These are phyloP conservation scores for Tilletia walkeri DNA, from an alignment of 1,284 basidiomycete species.

Conservation along the genomic window DNA sequence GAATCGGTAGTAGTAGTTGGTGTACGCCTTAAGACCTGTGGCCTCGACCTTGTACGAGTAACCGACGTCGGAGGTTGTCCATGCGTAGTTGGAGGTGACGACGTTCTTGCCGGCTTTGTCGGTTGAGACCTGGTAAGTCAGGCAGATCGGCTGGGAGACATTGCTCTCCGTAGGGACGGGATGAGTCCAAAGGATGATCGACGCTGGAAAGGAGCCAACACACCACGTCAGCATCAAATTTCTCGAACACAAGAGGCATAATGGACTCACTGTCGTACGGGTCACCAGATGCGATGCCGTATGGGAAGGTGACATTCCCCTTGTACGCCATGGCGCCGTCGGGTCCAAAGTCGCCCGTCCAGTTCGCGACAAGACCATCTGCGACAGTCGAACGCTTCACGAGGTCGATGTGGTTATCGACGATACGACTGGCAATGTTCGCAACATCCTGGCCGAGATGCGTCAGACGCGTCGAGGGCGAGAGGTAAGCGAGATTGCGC, in stretches of 20 bases:
- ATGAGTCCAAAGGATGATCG: constrained; percentile 66
- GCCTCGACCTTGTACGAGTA: constrained; percentile 66
- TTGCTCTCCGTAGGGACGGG: constrained; percentile 31
- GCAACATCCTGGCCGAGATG: constrained; percentile 35
- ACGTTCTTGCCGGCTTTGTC: constrained; percentile 56
- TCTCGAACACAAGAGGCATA: neutral
- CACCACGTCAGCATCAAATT: neutral
- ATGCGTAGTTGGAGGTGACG: constrained; percentile 62
- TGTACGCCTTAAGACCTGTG: constrained; percentile 62
- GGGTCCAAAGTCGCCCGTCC: constrained; percentile 29
- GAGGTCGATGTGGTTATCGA: constrained; percentile 23
- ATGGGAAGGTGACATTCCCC: constrained; percentile 48
- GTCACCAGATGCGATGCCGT: constrained; percentile 63
- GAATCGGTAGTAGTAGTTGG: constrained; percentile 66
- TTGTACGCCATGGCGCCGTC: constrained; percentile 37
- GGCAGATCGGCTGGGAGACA: constrained; percentile 64
- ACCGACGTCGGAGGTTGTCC: constrained; percentile 67
- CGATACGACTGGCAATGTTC: constrained; percentile 22
- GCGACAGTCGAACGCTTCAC: constrained; percentile 26
- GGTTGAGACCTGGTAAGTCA: constrained; percentile 59
- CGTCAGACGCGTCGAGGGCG: constrained; percentile 31
- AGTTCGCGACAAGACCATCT: constrained; percentile 37
- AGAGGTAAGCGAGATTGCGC: constrained; percentile 43
- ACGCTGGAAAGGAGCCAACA: constrained; percentile 47
- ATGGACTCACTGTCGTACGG: constrained; percentile 59